A percentile compares a stretch with the other conserved stretches of the same genome.
Evolutionary conservation across 352 stramenopile genomes (phyloP).

Genomic region (Globisporangium mamillatum): DNA sequence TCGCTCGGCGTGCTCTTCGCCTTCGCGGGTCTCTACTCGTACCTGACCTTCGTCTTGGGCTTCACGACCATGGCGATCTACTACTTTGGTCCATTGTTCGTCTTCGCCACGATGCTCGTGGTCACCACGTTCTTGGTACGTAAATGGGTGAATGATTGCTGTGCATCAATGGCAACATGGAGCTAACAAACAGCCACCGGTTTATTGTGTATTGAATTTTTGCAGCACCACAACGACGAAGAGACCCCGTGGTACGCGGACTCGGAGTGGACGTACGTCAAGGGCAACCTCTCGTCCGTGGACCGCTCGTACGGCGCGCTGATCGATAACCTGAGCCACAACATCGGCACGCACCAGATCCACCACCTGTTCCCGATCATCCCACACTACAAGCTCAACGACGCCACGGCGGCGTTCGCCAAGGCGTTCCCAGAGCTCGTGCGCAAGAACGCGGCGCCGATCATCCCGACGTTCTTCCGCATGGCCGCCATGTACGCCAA

Average conservation of each 20-base stretch:
- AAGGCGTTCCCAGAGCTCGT: slow-evolving; percentile 73
- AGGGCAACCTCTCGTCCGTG: slow-evolving; percentile 78
- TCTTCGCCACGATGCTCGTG: slow-evolving; percentile 79
- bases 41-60: slow-evolving; percentile 43
- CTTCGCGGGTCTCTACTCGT: slow-evolving; percentile 35
- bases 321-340: slow-evolving; percentile 83
- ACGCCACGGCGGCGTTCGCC: slow-evolving; percentile 59
- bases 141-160: slow-evolving; percentile 6
- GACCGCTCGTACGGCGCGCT: slow-evolving; percentile 77
- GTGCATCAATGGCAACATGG: not conserved
- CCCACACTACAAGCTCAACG: slow-evolving; percentile 79
- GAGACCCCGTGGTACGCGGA: slow-evolving; percentile 82
- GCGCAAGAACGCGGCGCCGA: slow-evolving; percentile 63
- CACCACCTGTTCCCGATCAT: slow-evolving; percentile 88
- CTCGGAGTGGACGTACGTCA: slow-evolving; percentile 83
- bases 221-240: slow-evolving; percentile 78
- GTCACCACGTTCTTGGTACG: slow-evolving; percentile 75
- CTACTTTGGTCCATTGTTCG: slow-evolving; percentile 74
- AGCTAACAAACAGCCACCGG: not conserved
- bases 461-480: slow-evolving; percentile 62
- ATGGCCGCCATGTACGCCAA: slow-evolving; percentile 61
- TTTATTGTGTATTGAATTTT: not conserved
- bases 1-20: slow-evolving; percentile 48
- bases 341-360: slow-evolving; percentile 86
- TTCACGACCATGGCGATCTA: slow-evolving; percentile 68